phyloP scores from a whole-genome alignment of 2,329 filamentous ascomycete genomes.

The Aureobasidium leucospermi region DNA sequence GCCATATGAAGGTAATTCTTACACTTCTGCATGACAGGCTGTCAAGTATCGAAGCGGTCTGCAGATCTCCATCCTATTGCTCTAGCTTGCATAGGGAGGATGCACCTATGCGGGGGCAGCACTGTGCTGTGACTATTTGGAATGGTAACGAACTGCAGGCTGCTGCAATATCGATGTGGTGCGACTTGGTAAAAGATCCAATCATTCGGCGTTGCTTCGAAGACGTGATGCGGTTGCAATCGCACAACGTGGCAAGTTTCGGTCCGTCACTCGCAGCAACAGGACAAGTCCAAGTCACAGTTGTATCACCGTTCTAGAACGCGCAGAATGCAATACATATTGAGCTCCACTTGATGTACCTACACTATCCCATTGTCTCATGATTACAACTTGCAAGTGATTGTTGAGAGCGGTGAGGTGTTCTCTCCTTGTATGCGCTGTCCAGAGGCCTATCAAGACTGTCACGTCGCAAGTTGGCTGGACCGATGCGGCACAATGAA shows the following conservation, averaged over 20 bases:
- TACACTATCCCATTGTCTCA: neutral
- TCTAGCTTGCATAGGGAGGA: neutral
- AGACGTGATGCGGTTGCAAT: neutral
- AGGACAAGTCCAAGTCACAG: neutral
- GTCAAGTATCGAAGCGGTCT: conserved; percentile 9
- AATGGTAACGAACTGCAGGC: conserved; percentile 3
- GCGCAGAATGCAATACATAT: neutral
- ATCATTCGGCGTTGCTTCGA: neutral
- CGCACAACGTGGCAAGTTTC: conserved; percentile 6
- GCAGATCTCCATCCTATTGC: conserved; percentile 10
- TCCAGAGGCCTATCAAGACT: neutral
- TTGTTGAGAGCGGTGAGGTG: neutral
- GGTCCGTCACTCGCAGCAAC: neutral
- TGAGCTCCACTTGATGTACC: neutral
- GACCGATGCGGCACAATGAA: neutral
- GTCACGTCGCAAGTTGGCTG: neutral
- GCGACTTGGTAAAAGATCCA: neutral
- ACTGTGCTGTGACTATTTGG: conserved; percentile 1
- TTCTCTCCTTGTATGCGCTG: neutral
- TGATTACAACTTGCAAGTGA: neutral
- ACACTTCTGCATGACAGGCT: conserved; percentile 11
- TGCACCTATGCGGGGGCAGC: conserved; percentile 6
- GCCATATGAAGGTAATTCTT: neutral
- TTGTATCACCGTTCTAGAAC: conserved; percentile 11
- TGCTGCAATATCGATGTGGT: neutral